These are phyloP conservation scores for Solanum clarkiae DNA, from an alignment of 257 asterid species.

Conservation along the genomic window DNA sequence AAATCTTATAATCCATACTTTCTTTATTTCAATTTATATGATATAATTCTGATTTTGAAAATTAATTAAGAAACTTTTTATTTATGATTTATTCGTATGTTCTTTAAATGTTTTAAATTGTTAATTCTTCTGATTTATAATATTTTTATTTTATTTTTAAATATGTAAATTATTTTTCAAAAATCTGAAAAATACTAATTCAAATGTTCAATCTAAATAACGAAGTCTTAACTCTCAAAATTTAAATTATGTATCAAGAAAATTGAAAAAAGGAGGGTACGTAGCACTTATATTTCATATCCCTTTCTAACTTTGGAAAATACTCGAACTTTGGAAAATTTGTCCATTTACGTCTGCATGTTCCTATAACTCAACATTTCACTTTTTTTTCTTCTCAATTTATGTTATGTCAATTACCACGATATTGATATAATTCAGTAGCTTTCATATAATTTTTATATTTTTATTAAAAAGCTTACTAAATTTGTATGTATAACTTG, in stretches of 20 bases:
- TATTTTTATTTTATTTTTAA: no score
- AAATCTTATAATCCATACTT: not conserved
- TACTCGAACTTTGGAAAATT: not conserved
- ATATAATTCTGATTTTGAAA: not conserved
- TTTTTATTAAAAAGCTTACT: no score
- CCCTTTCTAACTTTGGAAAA: not conserved
- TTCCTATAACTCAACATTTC: not conserved
- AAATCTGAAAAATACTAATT: no score
- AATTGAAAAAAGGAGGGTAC: not conserved
- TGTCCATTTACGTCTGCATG: not conserved
- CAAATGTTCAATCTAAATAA: no score
- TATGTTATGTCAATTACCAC: no score
- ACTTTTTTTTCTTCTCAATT: not conserved
- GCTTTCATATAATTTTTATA: not conserved
- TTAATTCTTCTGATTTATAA: no score
- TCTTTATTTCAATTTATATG: no score
- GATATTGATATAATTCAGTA: no score
- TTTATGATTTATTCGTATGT: no score
- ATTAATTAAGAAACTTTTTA: not conserved
- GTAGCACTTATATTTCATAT: not conserved
- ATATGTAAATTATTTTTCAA: no score
- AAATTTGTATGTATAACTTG: no score
- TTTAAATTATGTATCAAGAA: not conserved
- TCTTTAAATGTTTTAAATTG: no score
- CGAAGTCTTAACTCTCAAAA: not conserved